Base-by-base conservation (phyloP, 2,329 filamentous ascomycete species). In the Aspergillus nomiae region DNA sequence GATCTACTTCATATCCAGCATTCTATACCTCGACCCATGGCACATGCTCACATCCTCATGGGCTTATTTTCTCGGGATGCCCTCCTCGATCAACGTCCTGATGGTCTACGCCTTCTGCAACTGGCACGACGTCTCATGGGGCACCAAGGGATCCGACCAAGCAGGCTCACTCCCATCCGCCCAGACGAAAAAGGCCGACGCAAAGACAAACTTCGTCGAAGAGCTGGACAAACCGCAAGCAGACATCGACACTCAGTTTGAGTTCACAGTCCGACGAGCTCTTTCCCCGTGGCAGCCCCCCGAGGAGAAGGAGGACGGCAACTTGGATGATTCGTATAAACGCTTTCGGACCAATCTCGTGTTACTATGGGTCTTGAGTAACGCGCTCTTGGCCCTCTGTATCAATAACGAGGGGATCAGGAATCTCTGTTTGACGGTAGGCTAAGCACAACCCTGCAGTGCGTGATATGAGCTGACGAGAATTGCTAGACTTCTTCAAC, bases 21-120 rank as follows among this genome's bases (percentile, higher is more conserved):
- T 99, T 86, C 83, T 99, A 80, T 99, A 99, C 83, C 85, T 97
- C 73, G 95, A 99, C 79, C 95, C 95, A 30, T 99, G 95, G 95
- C 95, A 99, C 87, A 98, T 99, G 94, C 96, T 99, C 84, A 95
- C n/a, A 88, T 92, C 76, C 98, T 98, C 78, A 84, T 98, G 72
- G 82, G 97, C 63, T 87, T 97, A 76, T 94, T 62, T 61, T 21
- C 30, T 61, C 10, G 54, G 53, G 1, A 56, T 95, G 87, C 96
- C 94, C 14, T 96, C 93, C 16, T 99, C 97, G 82, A 94, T 97
- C 89, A 99, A 99, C 85, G 96, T 99, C 70, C 90, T 99, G 75
- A 98, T 96, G 87, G 93, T 99, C 60, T 99, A 99, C 81, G 93
- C 95, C 64, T 99, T 97, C 87, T 96, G 93, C 89, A 99, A 99